phyloP scores from a whole-genome alignment of 208 protist species.

The Trypanosoma melophagium region DNA sequence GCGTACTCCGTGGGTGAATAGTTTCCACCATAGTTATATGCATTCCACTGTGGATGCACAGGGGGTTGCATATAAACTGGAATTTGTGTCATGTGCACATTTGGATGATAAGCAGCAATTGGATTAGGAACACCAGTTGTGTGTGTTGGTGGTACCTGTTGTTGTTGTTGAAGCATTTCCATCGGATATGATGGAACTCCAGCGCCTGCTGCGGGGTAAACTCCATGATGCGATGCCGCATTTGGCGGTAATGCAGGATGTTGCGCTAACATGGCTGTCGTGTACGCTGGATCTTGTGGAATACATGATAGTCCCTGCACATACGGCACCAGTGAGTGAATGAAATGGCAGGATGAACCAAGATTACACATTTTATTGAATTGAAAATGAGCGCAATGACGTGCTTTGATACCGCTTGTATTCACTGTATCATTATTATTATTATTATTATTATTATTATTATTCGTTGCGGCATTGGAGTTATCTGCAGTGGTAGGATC shows the following conservation, averaged over 20 bases:
- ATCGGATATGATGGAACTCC: constrained; percentile 2
- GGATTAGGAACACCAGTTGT: not conserved
- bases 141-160: not conserved
- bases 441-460: too few relatives aligned
- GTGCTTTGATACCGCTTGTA: constrained; percentile 33
- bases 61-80: constrained; percentile 5
- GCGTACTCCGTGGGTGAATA: too few relatives aligned
- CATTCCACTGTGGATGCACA: not conserved
- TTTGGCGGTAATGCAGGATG: not conserved
- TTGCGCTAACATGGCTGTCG: not conserved
- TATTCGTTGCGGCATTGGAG: not conserved
- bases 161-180: constrained; percentile 6
- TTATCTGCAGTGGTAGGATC: not conserved
- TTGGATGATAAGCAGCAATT: not conserved
- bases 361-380: constrained; percentile 78
- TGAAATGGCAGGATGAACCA: constrained; percentile 59
- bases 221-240: not conserved
- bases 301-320: constrained; percentile 38
- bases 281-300: not conserved
- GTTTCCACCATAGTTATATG: not conserved
- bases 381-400: constrained; percentile 82
- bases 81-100: constrained; percentile 1
- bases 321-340: constrained; percentile 69
- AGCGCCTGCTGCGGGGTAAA: not conserved
- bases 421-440: constrained; percentile 2